Conservation (phyloP, 331 rosid genomes). For the Cydonia oblonga region DNA sequence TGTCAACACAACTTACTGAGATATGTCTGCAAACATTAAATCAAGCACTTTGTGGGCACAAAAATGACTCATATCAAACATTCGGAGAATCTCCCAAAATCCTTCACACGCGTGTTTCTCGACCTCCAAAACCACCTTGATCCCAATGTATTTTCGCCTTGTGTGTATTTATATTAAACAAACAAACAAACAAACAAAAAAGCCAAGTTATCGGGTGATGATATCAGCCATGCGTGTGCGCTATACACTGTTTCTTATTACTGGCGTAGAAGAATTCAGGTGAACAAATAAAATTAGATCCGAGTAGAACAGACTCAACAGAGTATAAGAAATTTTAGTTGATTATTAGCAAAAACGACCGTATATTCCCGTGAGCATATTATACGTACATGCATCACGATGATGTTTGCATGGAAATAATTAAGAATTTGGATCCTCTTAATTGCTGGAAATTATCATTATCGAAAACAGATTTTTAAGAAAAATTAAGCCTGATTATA, state of each 20-base stretch:
- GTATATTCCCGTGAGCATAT: background rate
- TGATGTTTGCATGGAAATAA: background rate
- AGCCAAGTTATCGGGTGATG: background rate
- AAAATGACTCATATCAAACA: background rate
- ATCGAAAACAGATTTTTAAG: no score
- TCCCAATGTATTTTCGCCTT: no score
- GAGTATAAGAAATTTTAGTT: background rate
- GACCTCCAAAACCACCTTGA: background rate
- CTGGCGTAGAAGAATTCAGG: background rate
- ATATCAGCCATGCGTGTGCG: conserved; percentile 3
- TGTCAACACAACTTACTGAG: no score
- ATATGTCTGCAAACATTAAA: background rate
- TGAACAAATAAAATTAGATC: background rate
- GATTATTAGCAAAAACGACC: no score
- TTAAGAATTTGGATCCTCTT: background rate
- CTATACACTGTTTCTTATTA: background rate
- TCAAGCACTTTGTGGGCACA: background rate
- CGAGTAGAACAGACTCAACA: background rate
- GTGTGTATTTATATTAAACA: no score
- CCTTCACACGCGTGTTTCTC: background rate
- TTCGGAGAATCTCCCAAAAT: no score
- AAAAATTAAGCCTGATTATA: no score
- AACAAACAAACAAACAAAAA: no score
- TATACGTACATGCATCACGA: background rate
- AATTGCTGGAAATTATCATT: no score